Conservation (phyloP, 768 basidiomycete species). For the Piloderma croceum region DNA sequence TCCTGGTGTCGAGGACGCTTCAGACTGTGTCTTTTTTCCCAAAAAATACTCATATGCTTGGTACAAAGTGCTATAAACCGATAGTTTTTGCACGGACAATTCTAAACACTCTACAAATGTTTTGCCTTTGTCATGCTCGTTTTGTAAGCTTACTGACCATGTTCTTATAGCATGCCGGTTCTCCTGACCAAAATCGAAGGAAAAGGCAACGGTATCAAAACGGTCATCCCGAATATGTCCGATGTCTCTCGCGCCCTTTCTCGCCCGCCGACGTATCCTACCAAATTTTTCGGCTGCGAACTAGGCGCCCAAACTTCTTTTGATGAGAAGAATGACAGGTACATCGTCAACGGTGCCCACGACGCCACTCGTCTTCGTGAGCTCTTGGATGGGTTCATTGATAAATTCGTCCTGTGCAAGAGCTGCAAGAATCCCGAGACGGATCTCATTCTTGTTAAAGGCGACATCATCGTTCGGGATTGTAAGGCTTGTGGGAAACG, state of each 20-base stretch:
- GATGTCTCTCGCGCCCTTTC: slow-evolving; percentile 94
- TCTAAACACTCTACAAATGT: not conserved
- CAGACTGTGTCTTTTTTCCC: too few species aligned
- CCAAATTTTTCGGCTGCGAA: slow-evolving; percentile 99
- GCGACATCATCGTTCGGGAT: slow-evolving; percentile 87
- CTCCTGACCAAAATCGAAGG: slow-evolving; percentile 96
- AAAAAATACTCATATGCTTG: too few species aligned
- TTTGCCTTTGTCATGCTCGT: too few species aligned
- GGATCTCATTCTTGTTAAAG: slow-evolving; percentile 79
- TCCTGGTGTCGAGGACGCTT: too few species aligned
- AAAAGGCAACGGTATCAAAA: slow-evolving; percentile 99
- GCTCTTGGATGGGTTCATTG: slow-evolving; percentile 94
- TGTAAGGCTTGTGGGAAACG: slow-evolving; percentile 98
- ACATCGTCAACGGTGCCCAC: slow-evolving; percentile 98
- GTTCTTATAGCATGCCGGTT: slow-evolving; percentile 77
- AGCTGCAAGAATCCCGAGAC: slow-evolving; percentile 99
- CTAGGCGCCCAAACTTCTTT: slow-evolving; percentile 96
- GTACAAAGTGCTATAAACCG: too few species aligned
- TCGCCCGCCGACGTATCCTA: slow-evolving; percentile 92
- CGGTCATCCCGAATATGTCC: slow-evolving; percentile 96
- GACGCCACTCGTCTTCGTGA: slow-evolving; percentile 88
- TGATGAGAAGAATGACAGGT: slow-evolving; percentile 95
- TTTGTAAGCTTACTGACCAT: slow-evolving; percentile 13
- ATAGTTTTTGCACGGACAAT: too few species aligned
- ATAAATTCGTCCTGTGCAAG: slow-evolving; percentile 95